These are phyloP conservation scores for Trametes cingulata DNA, from an alignment of 768 basidiomycete species.

Conservation along the genomic window DNA sequence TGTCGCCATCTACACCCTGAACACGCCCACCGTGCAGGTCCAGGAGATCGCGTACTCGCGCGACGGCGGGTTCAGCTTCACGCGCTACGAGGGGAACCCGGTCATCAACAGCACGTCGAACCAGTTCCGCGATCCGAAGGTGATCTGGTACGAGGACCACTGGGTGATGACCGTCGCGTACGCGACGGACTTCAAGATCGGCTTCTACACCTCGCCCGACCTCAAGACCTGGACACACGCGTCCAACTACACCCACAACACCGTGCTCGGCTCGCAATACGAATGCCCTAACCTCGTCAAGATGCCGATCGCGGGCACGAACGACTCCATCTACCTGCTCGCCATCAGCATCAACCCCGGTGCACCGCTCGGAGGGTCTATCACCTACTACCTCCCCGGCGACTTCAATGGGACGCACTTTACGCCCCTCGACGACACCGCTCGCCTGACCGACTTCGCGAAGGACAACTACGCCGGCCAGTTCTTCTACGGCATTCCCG, in stretches of 20 bases:
- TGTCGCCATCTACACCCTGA: constrained; percentile 19
- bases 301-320: constrained; percentile 8
- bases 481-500: constrained; percentile 16
- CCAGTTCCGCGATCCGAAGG: constrained; percentile 20
- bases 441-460: constrained; percentile 17
- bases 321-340: constrained; percentile 13
- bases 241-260: constrained; percentile 16
- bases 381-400: constrained; percentile 17
- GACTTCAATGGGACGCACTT: constrained; percentile 19
- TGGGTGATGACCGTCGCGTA: constrained; percentile 17
- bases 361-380: constrained; percentile 19
- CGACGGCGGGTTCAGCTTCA: constrained; percentile 17
- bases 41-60: constrained; percentile 19
- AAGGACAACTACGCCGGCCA: constrained; percentile 22
- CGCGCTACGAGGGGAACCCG: constrained; percentile 10
- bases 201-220: constrained; percentile 13
- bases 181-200: constrained; percentile 13
- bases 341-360: constrained; percentile 18
- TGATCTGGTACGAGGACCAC: constrained; percentile 15
- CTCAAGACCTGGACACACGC: constrained; percentile 17
- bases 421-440: constrained; percentile 1
- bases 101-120: constrained; percentile 15
- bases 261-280: constrained; percentile 10
- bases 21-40: constrained; percentile 9
- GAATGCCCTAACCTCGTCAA: constrained; percentile 19